A percentile compares a stretch with the other conserved stretches of the same genome.
phyloP scores from a whole-genome alignment of 768 basidiomycete genomes.

The Mycena maculata region DNA sequence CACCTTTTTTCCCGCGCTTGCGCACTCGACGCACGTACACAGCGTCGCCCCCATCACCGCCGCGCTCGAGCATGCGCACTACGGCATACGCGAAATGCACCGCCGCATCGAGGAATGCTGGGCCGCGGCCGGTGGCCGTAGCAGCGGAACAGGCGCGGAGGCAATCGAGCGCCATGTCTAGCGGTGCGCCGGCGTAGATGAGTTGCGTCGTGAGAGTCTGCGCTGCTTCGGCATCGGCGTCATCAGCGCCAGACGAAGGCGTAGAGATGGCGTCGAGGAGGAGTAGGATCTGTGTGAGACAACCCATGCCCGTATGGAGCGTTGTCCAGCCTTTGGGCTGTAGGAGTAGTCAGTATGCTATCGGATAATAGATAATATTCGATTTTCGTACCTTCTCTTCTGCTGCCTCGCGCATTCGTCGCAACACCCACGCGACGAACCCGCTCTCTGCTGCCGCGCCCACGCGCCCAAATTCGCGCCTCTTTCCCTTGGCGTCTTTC shows the following conservation, averaged over 20 bases:
- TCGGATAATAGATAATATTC: constrained; percentile 17
- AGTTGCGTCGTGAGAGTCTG: constrained; percentile 88
- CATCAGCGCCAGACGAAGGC: constrained; percentile 21
- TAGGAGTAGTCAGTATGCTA: constrained; percentile 10
- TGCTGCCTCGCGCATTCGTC: constrained; percentile 87
- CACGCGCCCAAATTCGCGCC: constrained; percentile 79
- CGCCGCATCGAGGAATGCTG: constrained; percentile 88
- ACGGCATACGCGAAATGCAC: constrained; percentile 87
- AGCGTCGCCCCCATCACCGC: constrained; percentile 78
- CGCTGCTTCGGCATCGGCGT: constrained; percentile 69
- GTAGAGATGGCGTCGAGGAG: constrained; percentile 86
- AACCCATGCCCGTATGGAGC: constrained; percentile 93
- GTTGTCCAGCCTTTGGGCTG: constrained; percentile 96
- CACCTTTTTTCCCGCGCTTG: constrained; percentile 57
- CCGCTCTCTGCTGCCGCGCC: constrained; percentile 87
- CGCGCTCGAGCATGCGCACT: constrained; percentile 90
- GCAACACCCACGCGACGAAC: constrained; percentile 92
- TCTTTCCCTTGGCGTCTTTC: constrained; percentile 41
- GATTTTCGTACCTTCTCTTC: constrained; percentile 82
- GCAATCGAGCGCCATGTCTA: constrained; percentile 87
- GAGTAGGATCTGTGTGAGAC: constrained; percentile 90
- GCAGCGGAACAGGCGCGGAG: constrained; percentile 83
- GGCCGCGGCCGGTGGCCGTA: constrained; percentile 62
- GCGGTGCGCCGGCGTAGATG: constrained; percentile 94
- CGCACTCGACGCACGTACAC: constrained; percentile 80